Conservation (phyloP, 2,329 filamentous ascomycete genomes). For the Claviceps digitariae region DNA sequence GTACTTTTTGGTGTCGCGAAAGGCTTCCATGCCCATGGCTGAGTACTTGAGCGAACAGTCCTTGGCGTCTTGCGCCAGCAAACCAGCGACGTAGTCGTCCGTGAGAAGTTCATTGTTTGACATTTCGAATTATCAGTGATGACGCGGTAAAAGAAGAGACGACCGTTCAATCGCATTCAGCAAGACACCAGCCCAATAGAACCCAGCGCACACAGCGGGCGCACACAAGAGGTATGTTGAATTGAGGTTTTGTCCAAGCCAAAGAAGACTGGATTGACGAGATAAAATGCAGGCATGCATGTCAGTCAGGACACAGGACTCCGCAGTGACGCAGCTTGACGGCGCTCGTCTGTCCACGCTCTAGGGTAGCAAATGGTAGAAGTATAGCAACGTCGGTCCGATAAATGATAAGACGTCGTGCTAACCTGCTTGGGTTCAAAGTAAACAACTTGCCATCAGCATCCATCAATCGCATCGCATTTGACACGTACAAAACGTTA, state of each 20-base stretch:
- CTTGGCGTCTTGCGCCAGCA: constrained; percentile 70
- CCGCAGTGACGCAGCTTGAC: neutral
- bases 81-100: constrained; percentile 65
- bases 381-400: neutral
- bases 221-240: neutral
- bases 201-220: neutral
- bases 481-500: neutral
- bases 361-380: neutral
- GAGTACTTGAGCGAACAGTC: constrained; percentile 63
- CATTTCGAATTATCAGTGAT: constrained; percentile 16
- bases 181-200: too few species aligned
- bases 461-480: neutral
- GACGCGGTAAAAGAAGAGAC: too few species aligned
- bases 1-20: constrained; percentile 35
- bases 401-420: constrained; percentile 1
- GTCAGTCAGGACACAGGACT: too few species aligned
- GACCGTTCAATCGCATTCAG: too few species aligned
- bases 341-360: too few species aligned
- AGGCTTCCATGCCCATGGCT: constrained; percentile 52
- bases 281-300: neutral
- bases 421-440: constrained; percentile 6
- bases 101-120: constrained; percentile 40
- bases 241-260: neutral
- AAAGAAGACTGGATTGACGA: neutral
- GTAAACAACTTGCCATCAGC: constrained; percentile 6